Conservation (phyloP, 2,329 filamentous ascomycete genomes). For the Emmonsia crescens region DNA sequence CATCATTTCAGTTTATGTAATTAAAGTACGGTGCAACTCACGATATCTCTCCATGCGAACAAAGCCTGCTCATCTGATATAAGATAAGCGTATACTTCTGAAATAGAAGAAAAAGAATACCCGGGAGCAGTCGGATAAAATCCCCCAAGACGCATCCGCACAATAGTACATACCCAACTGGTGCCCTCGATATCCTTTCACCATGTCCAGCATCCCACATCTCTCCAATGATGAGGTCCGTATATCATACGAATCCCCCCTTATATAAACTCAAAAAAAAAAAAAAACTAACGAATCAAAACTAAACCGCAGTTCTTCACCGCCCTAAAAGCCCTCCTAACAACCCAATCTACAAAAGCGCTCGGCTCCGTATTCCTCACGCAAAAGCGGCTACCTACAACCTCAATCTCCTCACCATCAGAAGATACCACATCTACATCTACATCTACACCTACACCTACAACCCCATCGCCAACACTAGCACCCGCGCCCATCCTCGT, state of each 20-base stretch:
- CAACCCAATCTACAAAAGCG: conserved; percentile 28
- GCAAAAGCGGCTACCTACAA: conserved; percentile 28
- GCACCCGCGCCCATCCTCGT: conserved; percentile 63
- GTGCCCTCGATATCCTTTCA: not conserved
- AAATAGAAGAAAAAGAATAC: not conserved
- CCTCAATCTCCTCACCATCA: conserved; percentile 34
- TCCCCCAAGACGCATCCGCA: not conserved
- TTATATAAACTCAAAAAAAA: not conserved
- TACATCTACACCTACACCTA: conserved; percentile 41
- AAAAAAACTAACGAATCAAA: not conserved
- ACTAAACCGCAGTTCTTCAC: conserved; percentile 31
- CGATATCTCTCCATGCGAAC: not conserved
- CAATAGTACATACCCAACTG: not conserved
- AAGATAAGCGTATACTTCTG: not conserved
- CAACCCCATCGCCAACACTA: conserved; percentile 16
- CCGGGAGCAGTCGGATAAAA: not conserved
- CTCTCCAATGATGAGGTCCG: conserved; percentile 34
- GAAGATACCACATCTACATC: conserved; percentile 42
- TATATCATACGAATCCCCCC: not conserved
- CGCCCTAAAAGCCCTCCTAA: conserved; percentile 30
- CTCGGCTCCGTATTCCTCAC: conserved; percentile 36
- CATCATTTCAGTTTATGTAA: not conserved
- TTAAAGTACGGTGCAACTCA: not conserved
- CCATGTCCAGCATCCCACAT: conserved; percentile 14
- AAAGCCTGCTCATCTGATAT: not conserved